Evolutionary conservation across 257 asterid species (phyloP).

Genomic region (Solanum rostratum): DNA sequence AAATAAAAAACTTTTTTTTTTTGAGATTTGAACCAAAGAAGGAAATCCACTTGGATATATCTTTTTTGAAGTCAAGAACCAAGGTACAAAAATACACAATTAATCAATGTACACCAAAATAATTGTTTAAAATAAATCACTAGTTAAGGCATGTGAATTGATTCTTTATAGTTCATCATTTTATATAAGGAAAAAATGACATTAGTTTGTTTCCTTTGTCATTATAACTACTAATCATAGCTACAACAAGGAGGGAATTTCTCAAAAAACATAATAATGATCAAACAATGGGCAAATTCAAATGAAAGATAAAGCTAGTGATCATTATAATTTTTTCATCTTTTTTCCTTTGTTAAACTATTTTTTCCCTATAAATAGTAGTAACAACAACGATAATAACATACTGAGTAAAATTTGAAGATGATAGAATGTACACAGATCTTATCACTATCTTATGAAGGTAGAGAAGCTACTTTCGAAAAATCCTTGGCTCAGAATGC

Average conservation of each 20-base stretch:
- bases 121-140: not conserved
- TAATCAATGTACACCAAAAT: not conserved
- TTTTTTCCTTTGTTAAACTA: too few species aligned
- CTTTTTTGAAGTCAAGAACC: not conserved
- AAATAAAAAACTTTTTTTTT: not conserved
- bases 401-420: too few species aligned
- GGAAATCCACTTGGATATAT: not conserved
- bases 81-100: not conserved
- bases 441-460: too few species aligned
- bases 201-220: not conserved
- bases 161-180: not conserved
- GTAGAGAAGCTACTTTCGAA: too few species aligned
- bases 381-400: too few species aligned
- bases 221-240: constrained; percentile 1
- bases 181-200: not conserved
- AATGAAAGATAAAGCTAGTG: constrained; percentile 19
- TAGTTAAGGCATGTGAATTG: not conserved
- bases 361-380: too few species aligned
- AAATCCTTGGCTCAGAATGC: too few species aligned
- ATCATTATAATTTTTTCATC: not conserved
- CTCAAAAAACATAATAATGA: constrained; percentile 12
- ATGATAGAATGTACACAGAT: too few species aligned
- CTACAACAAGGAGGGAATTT: constrained; percentile 7
- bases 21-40: not conserved
- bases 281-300: constrained; percentile 13